These are phyloP conservation scores for Teratosphaeria zuluensis DNA, from an alignment of 2,329 filamentous ascomycete species.

Conservation along the genomic window DNA sequence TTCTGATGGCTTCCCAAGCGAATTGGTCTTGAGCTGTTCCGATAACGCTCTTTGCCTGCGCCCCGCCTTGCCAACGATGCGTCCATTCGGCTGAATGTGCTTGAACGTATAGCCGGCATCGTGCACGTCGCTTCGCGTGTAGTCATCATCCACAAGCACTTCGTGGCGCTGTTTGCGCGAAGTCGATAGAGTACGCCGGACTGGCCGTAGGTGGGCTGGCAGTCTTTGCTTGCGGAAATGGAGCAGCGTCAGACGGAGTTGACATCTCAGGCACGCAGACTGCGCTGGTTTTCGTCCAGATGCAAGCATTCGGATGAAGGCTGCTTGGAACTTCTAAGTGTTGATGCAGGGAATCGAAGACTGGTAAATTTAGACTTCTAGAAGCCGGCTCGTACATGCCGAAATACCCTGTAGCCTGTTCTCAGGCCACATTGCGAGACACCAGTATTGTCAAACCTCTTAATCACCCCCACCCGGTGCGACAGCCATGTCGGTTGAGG, in stretches of 20 bases:
- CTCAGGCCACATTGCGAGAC: not conserved
- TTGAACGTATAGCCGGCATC: conserved; percentile 1
- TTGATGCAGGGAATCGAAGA: not conserved
- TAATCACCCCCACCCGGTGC: not conserved
- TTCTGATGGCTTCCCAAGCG: conserved; percentile 17
- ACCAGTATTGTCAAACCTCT: no score
- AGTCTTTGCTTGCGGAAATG: not conserved
- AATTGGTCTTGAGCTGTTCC: conserved; percentile 12
- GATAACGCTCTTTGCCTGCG: conserved; percentile 17
- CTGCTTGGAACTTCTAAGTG: not conserved
- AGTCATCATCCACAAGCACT: not conserved
- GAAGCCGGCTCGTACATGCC: not conserved
- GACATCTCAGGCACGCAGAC: not conserved
- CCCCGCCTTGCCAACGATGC: conserved; percentile 18
- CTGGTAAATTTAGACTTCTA: not conserved
- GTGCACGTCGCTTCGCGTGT: not conserved
- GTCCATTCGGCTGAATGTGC: conserved; percentile 10
- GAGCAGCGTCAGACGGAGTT: conserved; percentile 1
- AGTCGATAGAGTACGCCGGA: not conserved
- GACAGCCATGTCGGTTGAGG: not conserved
- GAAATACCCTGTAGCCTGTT: not conserved
- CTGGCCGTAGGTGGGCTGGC: not conserved
- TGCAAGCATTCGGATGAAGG: not conserved
- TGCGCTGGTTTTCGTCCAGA: not conserved
- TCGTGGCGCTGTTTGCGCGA: not conserved